Evolutionary conservation across 371 early-diverging fungal species (phyloP), one percentile per base, ranked within the genome.

Genomic region (Blakeslea trispora): DNA sequence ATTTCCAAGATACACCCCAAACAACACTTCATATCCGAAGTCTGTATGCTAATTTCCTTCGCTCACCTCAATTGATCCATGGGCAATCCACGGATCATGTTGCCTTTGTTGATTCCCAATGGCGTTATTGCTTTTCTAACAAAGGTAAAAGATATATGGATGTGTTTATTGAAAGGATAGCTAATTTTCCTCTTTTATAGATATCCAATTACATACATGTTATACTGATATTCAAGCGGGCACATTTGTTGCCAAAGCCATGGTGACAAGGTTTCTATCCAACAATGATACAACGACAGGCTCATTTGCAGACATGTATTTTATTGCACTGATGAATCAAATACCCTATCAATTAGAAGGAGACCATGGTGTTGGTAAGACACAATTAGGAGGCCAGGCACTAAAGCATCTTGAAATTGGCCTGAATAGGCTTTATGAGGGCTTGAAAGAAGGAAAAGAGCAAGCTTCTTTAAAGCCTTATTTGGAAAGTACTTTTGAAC

Each of bases 81-180:
- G 76, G 78, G 5, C 75, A 83, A 45, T 76, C 85, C 19, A 56
- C 48, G 1, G 72, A 73, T 58, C 64, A 77, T n/a, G 65, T 66
- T 23, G 73, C 81, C 2, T 81, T 78, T 66, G 52, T 76, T 18
- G 61, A 80, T 39, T 77, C 83, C 7, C 84, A 81, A 39, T 86
- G 85, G 85, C 71, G 78, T n/a, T 81, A 84, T 74, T 86, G 86
- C 52, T 84, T 84, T 63, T 82, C 72, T 31, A 75, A 86, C 48
- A 77, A 77, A 63, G 72, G 86, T 83, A 80, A 64, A 51, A 22
- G 9, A 23, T 11, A 24, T 15, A 15, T 31, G n/a, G 10, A 9
- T 1, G 34, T 11, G 22, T 23, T 1, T 9, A 0, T 50, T 17
- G 19, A 23, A 46, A 31, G 24, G 18, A 13, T 13, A 21, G 19